phyloP scores from a whole-genome alignment of 768 basidiomycete genomes.

The Boletus huronensis region DNA sequence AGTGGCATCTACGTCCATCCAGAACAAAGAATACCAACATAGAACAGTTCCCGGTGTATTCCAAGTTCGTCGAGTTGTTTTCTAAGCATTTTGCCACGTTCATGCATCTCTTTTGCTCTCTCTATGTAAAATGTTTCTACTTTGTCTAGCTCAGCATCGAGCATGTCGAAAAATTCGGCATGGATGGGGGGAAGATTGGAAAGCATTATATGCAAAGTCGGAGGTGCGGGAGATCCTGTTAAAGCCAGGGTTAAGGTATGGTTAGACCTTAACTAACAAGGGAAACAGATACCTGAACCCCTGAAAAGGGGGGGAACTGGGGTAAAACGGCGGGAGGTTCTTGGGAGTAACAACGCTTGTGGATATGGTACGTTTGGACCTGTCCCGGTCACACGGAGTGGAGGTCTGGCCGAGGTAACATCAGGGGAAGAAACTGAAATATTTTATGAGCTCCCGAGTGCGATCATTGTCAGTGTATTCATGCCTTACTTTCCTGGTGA shows the following conservation, averaged over 20 bases:
- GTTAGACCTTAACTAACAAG: not conserved
- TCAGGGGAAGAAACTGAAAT: conserved; percentile 13
- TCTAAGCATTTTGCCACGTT: conserved; percentile 46
- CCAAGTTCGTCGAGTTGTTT: conserved; percentile 72
- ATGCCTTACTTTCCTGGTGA: conserved; percentile 12
- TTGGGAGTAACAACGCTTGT: not conserved
- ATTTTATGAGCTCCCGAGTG: not conserved
- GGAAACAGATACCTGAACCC: conserved; percentile 11
- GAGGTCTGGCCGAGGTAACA: conserved; percentile 4
- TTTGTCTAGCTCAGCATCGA: conserved; percentile 81
- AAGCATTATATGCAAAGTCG: conserved; percentile 47
- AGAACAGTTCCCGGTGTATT: conserved; percentile 58
- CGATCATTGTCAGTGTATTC: not conserved
- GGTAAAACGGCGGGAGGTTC: not conserved
- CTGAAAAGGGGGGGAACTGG: conserved; percentile 1
- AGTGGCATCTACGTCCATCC: not conserved
- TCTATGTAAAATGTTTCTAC: conserved; percentile 79
- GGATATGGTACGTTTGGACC: not conserved
- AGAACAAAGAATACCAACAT: conserved; percentile 41
- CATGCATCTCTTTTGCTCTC: conserved; percentile 60
- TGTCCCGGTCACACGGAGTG: not conserved
- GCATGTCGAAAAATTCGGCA: conserved; percentile 65
- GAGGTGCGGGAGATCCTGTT: conserved; percentile 17
- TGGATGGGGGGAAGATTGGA: conserved; percentile 58
- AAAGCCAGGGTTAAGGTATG: not conserved